These are phyloP conservation scores for Mytilinidion resinicola DNA, from an alignment of 495 filamentous ascomycete species.

Conservation along the genomic window DNA sequence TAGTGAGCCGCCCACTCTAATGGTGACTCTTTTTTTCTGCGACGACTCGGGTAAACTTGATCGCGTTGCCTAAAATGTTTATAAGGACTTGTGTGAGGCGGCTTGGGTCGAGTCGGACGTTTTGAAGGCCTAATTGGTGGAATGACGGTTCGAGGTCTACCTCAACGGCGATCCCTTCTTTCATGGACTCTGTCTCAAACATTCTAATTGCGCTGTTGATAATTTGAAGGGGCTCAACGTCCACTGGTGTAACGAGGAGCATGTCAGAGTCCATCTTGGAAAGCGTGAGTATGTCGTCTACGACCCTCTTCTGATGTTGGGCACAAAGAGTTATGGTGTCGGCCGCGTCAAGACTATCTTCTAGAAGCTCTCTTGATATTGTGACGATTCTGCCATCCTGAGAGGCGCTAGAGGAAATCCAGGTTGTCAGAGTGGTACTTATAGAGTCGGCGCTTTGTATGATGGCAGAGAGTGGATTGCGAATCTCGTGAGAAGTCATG, in stretches of 20 bases:
- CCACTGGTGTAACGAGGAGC: constrained; percentile 21
- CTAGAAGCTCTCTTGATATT: no score
- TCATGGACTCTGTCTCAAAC: constrained; percentile 28
- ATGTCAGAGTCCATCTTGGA: constrained; percentile 32
- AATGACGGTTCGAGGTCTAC: constrained; percentile 21
- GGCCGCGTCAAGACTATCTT: constrained; percentile 11
- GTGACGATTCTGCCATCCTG: no score
- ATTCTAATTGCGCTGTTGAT: constrained; percentile 25
- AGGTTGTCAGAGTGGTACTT: background rate
- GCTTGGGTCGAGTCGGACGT: constrained; percentile 18
- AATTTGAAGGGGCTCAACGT: constrained; percentile 13
- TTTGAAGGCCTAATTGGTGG: constrained; percentile 16
- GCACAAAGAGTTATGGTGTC: constrained; percentile 30
- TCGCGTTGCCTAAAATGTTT: constrained; percentile 15
- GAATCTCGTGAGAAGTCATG: constrained; percentile 5
- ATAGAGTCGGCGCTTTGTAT: constrained; percentile 17
- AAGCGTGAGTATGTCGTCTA: constrained; percentile 33
- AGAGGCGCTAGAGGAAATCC: no score
- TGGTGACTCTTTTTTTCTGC: constrained; percentile 4
- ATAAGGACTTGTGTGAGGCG: constrained; percentile 7
- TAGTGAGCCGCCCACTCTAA: constrained; percentile 2
- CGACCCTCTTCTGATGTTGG: constrained; percentile 29
- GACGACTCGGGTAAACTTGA: constrained; percentile 10
- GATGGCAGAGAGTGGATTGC: constrained; percentile 12
- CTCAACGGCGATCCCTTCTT: constrained; percentile 14